Base-by-base conservation (phyloP, 305 asterid genomes). In the Fraxinus angustifolia region DNA sequence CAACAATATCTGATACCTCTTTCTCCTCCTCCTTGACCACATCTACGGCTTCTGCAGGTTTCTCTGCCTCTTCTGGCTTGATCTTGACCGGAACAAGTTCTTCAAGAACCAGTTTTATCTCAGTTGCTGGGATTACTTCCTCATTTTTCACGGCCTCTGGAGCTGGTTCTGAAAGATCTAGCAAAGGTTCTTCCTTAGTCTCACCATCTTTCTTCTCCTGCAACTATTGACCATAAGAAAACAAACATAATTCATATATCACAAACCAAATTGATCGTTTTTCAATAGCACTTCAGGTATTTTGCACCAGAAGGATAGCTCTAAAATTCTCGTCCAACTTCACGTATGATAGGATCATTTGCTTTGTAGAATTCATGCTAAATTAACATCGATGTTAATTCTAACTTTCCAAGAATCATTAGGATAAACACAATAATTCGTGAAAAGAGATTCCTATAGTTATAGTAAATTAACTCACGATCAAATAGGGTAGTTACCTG, bases 141-240 rank as follows among this genome's bases (percentile, higher is more conserved):
- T 82, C 88, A 16, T 19, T 79, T 73, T 89, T 80, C 19, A 90
- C 81, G 26, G 89, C 87, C 79, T 82, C 91, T 7, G 85, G 42
- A 67, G 86, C 90, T 82, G 91, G 78, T 80, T 87, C 87, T 4
- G 88, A 50, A 23, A 80, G 78, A 60, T 88, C 94, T 75, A 86
- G 88, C 86, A 84, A 82, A 50, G 88, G 87, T 72, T 78, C 87
- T 78, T 88, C 91, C 56, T 56, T 68, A 17, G 81, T 74, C 79
- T 89, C 90, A 36, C 79, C 90, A 79, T 81, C 83, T 71, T 88
- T 83, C 21, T 48, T 79, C 82, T 89, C 89, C 86, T 88, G 60
- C 76, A 83, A 71, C n/a, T 34, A 73, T 35, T 70, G 70, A 75
- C 4, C 21, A 42, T 21, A 71, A 33, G 11, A 33, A n/a, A 35